These are phyloP conservation scores for Podospora sp. DNA, from an alignment of 495 filamentous ascomycete species.

Conservation along the genomic window DNA sequence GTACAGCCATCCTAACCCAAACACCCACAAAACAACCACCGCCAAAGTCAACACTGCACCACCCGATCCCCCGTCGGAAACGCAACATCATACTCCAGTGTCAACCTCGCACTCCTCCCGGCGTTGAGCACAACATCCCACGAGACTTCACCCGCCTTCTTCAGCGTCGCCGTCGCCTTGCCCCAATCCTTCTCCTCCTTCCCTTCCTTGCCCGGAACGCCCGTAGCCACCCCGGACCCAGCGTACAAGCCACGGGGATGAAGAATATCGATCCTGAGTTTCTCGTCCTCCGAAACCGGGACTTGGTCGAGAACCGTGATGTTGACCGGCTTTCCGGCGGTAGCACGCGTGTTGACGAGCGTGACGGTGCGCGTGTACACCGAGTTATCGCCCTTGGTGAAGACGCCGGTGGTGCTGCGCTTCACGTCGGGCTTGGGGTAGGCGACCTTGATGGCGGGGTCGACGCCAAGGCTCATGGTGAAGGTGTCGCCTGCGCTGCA, in stretches of 20 bases:
- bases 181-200: constrained; percentile 47
- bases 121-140: constrained; percentile 64
- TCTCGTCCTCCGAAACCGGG: constrained; percentile 68
- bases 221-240: constrained; percentile 45
- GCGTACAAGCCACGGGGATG: constrained; percentile 55
- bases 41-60: constrained; percentile 29
- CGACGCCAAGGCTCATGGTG: constrained; percentile 64
- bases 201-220: constrained; percentile 34
- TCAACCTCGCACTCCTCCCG: constrained; percentile 57
- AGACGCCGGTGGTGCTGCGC: constrained; percentile 53
- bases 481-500: constrained; percentile 64
- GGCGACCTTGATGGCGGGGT: constrained; percentile 61
- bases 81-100: constrained; percentile 65
- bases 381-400: constrained; percentile 60
- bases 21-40: constrained; percentile 5
- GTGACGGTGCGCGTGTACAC: constrained; percentile 60
- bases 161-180: constrained; percentile 49
- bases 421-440: constrained; percentile 66
- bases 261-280: constrained; percentile 55
- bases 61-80: constrained; percentile 56
- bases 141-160: constrained; percentile 62
- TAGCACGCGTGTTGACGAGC: constrained; percentile 61
- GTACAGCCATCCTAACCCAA: not conserved
- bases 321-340: constrained; percentile 48
- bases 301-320: constrained; percentile 67